Evolutionary conservation across 306 rosid genomes (phyloP), one percentile per base, ranked within the genome.

Genomic region (Acacia confusa): DNA sequence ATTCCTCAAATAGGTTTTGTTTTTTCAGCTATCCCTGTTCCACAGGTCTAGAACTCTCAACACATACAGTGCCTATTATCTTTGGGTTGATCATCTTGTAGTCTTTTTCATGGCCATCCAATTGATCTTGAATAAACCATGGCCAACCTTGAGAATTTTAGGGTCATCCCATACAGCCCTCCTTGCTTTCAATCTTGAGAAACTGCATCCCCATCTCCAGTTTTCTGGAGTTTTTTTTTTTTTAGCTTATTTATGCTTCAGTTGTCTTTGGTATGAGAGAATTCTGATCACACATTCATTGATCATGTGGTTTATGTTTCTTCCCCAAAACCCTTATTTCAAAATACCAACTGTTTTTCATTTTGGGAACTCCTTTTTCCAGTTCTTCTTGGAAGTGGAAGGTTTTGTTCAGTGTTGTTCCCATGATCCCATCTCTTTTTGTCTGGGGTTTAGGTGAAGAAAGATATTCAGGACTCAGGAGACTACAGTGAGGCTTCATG

Each of bases 101-200:
- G 81, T 76, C 90, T 76, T 85, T 88, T 88, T 73, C 82, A 82
- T 88, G 96, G 94, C 90, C 93, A 86, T 88, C 81, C 65, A 87
- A 88, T 89, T 82, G 87, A 85, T 87, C 92, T 89, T 81, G 92
- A 92, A 92, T 96, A 93, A 91, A 73, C 88, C 87, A 85, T 88
- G 97, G 94, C 91, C 95, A 82, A 68, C 85, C 91, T 79, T 61
- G 81, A 84, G 84, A 87, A 82, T 71, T 81, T 91, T 86, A 91
- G 94, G 88, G 88, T 28, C 30, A 69, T 82, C 82, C 88, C 86
- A 79, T 92, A 93, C 88, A 92, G 84, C 85, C 85, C 86, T 11
- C 61, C 61, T 55, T 55, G 61, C 61, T 55, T 50, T 58, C 32
- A 58, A 43, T 81, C 84, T 75, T 75, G 89, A 79, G 87, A 84